Base-by-base conservation (phyloP, 352 stramenopile genomes). In the Phytophthora meadii region DNA sequence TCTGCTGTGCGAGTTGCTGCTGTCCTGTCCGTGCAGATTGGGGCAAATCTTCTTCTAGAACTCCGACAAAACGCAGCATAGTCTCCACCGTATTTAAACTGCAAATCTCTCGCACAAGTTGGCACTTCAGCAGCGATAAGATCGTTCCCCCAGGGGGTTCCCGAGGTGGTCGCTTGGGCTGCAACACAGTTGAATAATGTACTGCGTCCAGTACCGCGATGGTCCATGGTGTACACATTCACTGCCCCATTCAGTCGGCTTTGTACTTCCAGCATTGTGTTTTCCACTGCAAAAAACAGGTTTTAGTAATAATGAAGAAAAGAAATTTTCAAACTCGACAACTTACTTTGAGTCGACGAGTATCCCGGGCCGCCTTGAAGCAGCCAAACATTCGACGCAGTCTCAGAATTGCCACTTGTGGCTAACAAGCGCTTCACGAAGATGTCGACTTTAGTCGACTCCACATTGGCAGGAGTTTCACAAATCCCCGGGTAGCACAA, bases 141-240 rank as follows among this genome's bases (percentile, higher is more conserved):
- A 4, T 58, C 19, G 0, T 17, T 27, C 9, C 68, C 72, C 12
- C 41, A 47, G 0, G 65, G 71, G 17, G 68, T 74, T 5, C 72
- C 75, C 1, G 54, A 66, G 2, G 61, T 73, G n/a, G 56, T 65
- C 11, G 54, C 61, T 27, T 78, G 65, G 1, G 65, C 57, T 6
- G 68, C 68, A 3, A 79, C 51, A 30, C 72, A 81, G 40, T 78
- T 60, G 5, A 83, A 54, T 4, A 44, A 34, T 1, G 44, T 70
- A 30, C 75, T 81, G 15, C 75, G 68, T n/a, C 68, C 68, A 11
- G 75, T 81, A 24, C 75, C 75, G 27, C 75, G 75, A 39, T 81
- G 75, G 44, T 83, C 75, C 72, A 83, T 81, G 5, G 72, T 83
- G 53, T 83, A 83, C 3, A 83, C 47, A 32, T 79, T 83, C 10